phyloP scores from a whole-genome alignment of 805 yeast genomes.

The Trichomonascus vanleenenianus region DNA sequence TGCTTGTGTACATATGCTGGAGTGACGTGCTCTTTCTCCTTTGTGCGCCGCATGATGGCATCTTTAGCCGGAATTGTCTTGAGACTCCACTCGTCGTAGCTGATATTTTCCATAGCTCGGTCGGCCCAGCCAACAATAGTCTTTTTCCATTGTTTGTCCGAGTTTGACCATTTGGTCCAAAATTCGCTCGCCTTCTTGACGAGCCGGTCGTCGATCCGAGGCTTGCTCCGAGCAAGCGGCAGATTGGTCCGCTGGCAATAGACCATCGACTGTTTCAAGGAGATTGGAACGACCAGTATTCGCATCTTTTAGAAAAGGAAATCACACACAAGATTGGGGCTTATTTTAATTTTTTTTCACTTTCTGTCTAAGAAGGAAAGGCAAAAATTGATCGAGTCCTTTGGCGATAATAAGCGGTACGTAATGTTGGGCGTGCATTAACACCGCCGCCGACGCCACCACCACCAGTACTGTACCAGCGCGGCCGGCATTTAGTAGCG shows the following conservation, averaged over 20 bases:
- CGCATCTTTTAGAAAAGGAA: no score
- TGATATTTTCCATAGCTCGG: conserved; percentile 50
- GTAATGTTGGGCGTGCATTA: no score
- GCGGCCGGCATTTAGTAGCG: no score
- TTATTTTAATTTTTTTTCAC: no score
- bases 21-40: conserved; percentile 19
- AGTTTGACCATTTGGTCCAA: conserved; percentile 56
- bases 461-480: no score
- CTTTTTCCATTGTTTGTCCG: conserved; percentile 50
- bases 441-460: no score
- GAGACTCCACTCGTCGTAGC: conserved; percentile 74
- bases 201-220: conserved; percentile 35
- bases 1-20: not conserved
- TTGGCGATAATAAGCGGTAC: no score
- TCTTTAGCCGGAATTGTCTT: conserved; percentile 66
- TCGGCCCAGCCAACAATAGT: conserved; percentile 49
- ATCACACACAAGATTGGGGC: no score
- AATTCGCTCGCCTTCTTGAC: conserved; percentile 43
- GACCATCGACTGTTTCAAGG: conserved; percentile 51
- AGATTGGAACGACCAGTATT: conserved; percentile 65
- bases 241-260: conserved; percentile 53
- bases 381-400: no score
- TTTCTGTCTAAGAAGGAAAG: no score
- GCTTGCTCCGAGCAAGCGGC: conserved; percentile 29
- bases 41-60: conserved; percentile 45